Percentiles rank a stretch among this genome's conserved stretches.
Conservation (phyloP, 177 flowering plant species). For the Vitis hybrid region DNA sequence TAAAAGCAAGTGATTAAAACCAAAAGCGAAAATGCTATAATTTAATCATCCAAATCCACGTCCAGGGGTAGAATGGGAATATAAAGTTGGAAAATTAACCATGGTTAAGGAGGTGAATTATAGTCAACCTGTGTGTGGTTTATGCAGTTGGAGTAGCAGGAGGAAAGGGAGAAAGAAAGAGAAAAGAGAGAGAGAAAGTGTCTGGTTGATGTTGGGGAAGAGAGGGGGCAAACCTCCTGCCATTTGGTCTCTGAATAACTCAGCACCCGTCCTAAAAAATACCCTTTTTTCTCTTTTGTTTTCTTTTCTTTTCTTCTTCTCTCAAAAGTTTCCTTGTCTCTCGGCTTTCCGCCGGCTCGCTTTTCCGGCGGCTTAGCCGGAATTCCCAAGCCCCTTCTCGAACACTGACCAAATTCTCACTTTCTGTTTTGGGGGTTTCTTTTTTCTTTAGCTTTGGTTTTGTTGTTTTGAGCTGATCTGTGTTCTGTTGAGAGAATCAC, state of each 20-base stretch:
- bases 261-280: slow-evolving; percentile 10
- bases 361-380: slow-evolving; percentile 15
- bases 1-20: too few species aligned
- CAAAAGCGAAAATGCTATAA: too few species aligned
- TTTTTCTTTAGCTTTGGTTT: background rate
- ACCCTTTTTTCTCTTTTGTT: slow-evolving; percentile 17
- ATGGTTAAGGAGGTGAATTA: background rate
- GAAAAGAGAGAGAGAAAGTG: slow-evolving; percentile 12
- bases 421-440: background rate
- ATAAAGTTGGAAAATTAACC: background rate
- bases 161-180: slow-evolving; percentile 11
- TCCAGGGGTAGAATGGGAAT: too few species aligned
- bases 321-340: slow-evolving; percentile 8
- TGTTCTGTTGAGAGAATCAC: slow-evolving; percentile 1
- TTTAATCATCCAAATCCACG: too few species aligned
- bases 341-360: slow-evolving; percentile 8
- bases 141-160: background rate
- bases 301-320: slow-evolving; percentile 24
- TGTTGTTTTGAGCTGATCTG: slow-evolving; percentile 14
- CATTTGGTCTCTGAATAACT: slow-evolving; percentile 44
- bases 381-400: background rate
- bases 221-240: slow-evolving; percentile 43
- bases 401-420: background rate
- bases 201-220: slow-evolving; percentile 47
- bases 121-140: slow-evolving; percentile 1